Base-by-base conservation (phyloP, 1,284 basidiomycete species). In the Macrocystidia cucumis region DNA sequence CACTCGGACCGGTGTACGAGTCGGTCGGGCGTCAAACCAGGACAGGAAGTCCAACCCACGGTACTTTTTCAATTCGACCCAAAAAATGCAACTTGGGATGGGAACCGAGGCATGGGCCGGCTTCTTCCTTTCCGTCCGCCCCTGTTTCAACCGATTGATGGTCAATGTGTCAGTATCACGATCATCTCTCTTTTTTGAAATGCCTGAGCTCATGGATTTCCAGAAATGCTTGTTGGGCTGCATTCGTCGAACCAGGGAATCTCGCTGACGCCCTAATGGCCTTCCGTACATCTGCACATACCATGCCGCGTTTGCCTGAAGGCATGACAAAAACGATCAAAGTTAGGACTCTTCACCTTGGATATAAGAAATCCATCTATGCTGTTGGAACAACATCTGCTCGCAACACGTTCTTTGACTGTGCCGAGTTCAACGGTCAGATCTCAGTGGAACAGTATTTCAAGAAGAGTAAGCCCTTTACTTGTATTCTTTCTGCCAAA, bases 201-300 rank as follows among this genome's bases (percentile, higher is more conserved):
- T 3, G 12, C 8, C 18, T 14, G 21, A 5, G 14, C 8, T 23
- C 12, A 30, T 16, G 17, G 23, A 8, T 25, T 11, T 30, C 14
- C 32, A 67, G 64, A 16, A 84, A 82, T 41, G 70, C 75, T 9
- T 81, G 78, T 50, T 80, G 79, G 71, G 73, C 78, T 0, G 80
- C 80, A 0, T 87, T 87, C 50, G 70, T 84, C 40, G 55, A 60
- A 4, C 70, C 76, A 0, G 76, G 77, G 0, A 79, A 75, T 37
- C 61, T 85, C 3, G 74, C 69, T 1, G 57, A 77, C 0, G 68
- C 72, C 0, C 62, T 86, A 37, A 14, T 56, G 2, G 62, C 59
- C 2, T 84, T 80, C 45, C 42, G 40, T 3, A 48, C 56, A 9
- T 65, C 72, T 0, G 44, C 48, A 1, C 74, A 71, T 1, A 69